Percentiles rank a stretch among this genome's conserved stretches.
phyloP scores from a whole-genome alignment of 1,284 basidiomycete species.

The Cutaneotrichosporon spelunceum region DNA sequence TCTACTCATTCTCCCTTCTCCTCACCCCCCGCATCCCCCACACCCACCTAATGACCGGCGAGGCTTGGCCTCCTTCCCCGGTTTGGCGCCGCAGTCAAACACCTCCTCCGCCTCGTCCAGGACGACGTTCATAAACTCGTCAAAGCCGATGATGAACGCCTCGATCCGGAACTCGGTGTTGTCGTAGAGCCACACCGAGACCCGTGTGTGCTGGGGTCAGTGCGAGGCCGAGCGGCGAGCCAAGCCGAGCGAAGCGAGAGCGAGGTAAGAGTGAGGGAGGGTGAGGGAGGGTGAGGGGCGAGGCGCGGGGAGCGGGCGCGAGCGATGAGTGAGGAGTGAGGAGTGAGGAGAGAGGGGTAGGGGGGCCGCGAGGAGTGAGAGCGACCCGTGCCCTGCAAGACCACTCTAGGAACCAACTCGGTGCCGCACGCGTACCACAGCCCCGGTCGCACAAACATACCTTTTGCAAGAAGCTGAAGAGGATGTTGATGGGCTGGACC shows the following conservation, averaged over 20 bases:
- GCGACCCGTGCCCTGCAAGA: no score
- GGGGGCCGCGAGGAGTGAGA: no score
- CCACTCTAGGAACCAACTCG: no score
- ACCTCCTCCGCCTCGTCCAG: conserved; percentile 95
- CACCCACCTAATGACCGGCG: conserved; percentile 43
- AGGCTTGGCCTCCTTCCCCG: conserved; percentile 69
- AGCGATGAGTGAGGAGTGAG: background rate
- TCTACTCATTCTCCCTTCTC: no score
- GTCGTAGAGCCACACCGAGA: conserved; percentile 95
- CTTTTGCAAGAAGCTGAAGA: conserved; percentile 94
- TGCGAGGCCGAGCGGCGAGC: background rate
- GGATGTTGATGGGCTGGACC: conserved; percentile 94
- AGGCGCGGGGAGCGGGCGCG: no score
- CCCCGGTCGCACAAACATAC: conserved; percentile 24
- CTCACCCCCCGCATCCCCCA: background rate
- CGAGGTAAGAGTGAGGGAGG: no score
- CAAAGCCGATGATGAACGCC: conserved; percentile 95
- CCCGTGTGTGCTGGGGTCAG: conserved; percentile 66
- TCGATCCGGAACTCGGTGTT: conserved; percentile 96
- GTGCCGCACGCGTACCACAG: background rate
- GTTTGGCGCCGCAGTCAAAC: conserved; percentile 79
- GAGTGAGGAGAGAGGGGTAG: background rate
- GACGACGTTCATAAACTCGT: conserved; percentile 99
- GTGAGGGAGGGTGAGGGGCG: no score
- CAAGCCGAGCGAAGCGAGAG: no score